Evolutionary conservation across 192 early-diverging fungal genomes (phyloP).

Genomic region (Pecoramyces ruminantium): DNA sequence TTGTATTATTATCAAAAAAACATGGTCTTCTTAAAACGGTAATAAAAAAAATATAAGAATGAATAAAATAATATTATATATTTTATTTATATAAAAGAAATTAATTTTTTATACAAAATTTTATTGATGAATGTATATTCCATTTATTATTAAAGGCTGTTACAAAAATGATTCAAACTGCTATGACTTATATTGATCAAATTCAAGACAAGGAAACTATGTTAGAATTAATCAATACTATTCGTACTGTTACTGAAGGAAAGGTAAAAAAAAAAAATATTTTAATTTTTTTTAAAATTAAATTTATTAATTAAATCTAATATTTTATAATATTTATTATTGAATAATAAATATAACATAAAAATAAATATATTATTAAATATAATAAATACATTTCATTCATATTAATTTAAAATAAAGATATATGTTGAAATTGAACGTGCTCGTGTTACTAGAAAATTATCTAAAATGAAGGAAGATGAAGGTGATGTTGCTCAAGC

Average conservation of each 20-base stretch:
- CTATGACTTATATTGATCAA: conserved; percentile 73
- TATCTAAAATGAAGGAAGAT: conserved; percentile 75
- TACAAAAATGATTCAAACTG: conserved; percentile 84
- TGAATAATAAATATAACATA: no score
- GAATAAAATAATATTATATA: no score
- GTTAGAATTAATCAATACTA: conserved; percentile 81
- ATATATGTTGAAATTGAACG: conserved; percentile 98
- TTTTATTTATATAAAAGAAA: no score
- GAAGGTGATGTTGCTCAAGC: conserved; percentile 83
- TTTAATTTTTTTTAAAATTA: no score
- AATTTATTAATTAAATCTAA: no score
- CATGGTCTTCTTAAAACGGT: conserved; percentile 85
- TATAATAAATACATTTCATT: background rate
- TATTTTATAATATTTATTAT: no score
- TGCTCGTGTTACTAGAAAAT: conserved; percentile 77
- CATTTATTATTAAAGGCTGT: conserved; percentile 80
- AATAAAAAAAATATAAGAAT: no score
- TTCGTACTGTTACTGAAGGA: conserved; percentile 90
- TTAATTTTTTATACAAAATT: no score
- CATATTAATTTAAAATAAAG: conserved; percentile 16
- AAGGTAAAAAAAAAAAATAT: conserved; percentile 42
- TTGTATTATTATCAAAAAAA: conserved; percentile 87
- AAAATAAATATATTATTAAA: no score
- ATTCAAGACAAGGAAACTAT: conserved; percentile 65
- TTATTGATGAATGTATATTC: no score